These are phyloP conservation scores for Annulohypoxylon maeteangense DNA, from an alignment of 495 filamentous ascomycete species.

Conservation along the genomic window DNA sequence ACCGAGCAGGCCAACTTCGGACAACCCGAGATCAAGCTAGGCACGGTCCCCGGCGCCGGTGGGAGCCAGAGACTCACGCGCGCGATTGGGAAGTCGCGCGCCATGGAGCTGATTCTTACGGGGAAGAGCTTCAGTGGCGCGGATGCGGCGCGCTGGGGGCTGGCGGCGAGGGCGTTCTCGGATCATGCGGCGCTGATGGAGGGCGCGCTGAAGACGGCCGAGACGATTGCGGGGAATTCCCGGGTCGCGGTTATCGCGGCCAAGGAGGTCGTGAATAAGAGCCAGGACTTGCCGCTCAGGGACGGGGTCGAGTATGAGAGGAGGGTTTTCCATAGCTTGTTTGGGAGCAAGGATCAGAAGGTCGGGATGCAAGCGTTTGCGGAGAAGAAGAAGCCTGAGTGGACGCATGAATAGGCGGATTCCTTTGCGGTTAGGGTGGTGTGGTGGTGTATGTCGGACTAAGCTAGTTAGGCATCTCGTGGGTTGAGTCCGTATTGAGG, in stretches of 20 bases:
- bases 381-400: slow-evolving; percentile 93
- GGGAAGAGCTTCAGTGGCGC: slow-evolving; percentile 81
- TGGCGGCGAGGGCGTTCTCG: slow-evolving; percentile 85
- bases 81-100: slow-evolving; percentile 86
- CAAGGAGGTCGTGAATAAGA: slow-evolving; percentile 98
- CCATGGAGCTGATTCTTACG: slow-evolving; percentile 95
- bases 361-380: slow-evolving; percentile 96
- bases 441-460: not conserved
- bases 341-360: slow-evolving; percentile 96
- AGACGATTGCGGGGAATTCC: slow-evolving; percentile 85
- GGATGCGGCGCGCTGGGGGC: slow-evolving; percentile 89
- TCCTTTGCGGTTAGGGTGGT: not conserved
- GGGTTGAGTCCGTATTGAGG: not conserved
- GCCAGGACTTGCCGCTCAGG: slow-evolving; percentile 82
- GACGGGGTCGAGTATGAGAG: slow-evolving; percentile 96
- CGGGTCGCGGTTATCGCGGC: slow-evolving; percentile 85
- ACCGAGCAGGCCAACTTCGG: slow-evolving; percentile 85
- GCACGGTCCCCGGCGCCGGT: slow-evolving; percentile 90
- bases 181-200: slow-evolving; percentile 83
- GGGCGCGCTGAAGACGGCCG: slow-evolving; percentile 80
- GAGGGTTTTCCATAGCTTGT: slow-evolving; percentile 88
- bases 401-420: slow-evolving; percentile 77
- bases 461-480: not conserved
- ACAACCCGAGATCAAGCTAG: slow-evolving; percentile 95
- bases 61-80: slow-evolving; percentile 89